These are phyloP conservation scores for Alisma plantagoaquatica DNA, from an alignment of 106 monocot species.

Conservation along the genomic window DNA sequence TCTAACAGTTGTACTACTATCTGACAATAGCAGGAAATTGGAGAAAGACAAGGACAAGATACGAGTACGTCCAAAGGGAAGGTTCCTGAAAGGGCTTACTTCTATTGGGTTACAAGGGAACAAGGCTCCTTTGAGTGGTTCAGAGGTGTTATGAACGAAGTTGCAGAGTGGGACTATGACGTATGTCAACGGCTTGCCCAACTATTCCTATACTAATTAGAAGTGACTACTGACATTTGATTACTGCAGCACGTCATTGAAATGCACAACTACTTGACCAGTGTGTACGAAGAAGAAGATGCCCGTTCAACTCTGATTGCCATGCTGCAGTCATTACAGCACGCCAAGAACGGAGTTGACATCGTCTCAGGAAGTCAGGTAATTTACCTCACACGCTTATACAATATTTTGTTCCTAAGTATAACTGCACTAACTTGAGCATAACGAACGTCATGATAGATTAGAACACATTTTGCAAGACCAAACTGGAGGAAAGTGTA, in stretches of 20 bases:
- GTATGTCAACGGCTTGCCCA: constrained; percentile 26
- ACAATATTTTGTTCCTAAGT: too few relatives aligned
- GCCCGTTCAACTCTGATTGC: constrained; percentile 93
- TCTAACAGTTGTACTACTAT: too few relatives aligned
- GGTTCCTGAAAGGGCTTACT: constrained; percentile 69
- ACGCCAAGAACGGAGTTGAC: constrained; percentile 92
- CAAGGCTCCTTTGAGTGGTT: constrained; percentile 98
- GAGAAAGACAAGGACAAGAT: constrained; percentile 5
- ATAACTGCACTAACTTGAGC: too few relatives aligned
- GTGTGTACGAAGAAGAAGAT: constrained; percentile 96
- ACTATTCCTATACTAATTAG: background rate
- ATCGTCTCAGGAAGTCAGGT: constrained; percentile 80
- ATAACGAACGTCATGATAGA: too few relatives aligned
- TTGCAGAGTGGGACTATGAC: constrained; percentile 67
- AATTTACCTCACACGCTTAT: constrained; percentile 1
- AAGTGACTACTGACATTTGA: background rate
- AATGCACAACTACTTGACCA: constrained; percentile 88
- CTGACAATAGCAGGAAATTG: constrained; percentile 36
- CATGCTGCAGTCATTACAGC: constrained; percentile 81
- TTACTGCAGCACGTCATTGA: constrained; percentile 65
- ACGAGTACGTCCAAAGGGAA: constrained; percentile 19
- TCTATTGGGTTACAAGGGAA: constrained; percentile 97
- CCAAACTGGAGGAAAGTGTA: constrained; percentile 79
- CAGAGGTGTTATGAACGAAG: constrained; percentile 92
- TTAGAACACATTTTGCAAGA: constrained; percentile 58